Conservation (phyloP, 257 asterid species). For the Ilex aquifolium region DNA sequence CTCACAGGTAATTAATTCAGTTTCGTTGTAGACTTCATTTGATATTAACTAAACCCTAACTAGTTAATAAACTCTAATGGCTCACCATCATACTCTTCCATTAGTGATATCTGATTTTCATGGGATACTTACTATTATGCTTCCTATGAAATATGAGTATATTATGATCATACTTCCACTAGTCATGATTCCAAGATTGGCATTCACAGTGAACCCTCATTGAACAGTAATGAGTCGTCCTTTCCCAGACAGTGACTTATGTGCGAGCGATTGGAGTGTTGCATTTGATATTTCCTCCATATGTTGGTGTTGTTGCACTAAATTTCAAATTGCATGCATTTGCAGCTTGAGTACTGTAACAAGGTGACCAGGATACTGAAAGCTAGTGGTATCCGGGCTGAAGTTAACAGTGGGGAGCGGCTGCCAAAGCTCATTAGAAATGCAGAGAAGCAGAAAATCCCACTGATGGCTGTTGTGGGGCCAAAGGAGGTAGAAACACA, state of each 20-base stretch:
- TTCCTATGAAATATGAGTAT: too few species aligned
- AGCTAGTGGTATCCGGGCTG: conserved; percentile 59
- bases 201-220: too few species aligned
- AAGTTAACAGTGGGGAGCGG: conserved; percentile 76
- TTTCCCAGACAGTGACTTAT: background rate
- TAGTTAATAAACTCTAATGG: background rate
- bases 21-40: background rate
- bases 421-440: conserved; percentile 81
- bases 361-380: conserved; percentile 54
- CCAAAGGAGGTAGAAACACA: conserved; percentile 69
- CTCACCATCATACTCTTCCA: background rate
- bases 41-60: background rate
- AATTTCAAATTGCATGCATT: conserved; percentile 9
- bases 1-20: conserved; percentile 51
- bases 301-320: too few species aligned
- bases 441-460: conserved; percentile 80
- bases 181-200: too few species aligned
- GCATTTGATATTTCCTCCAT: background rate
- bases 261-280: background rate
- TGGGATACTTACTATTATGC: too few species aligned
- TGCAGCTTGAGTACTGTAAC: conserved; percentile 73
- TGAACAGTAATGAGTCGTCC: too few species aligned
- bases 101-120: too few species aligned
- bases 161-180: too few species aligned
- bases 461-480: conserved; percentile 93